Conservation (phyloP, 2,329 filamentous ascomycete genomes). For the Pezicula rhizophila region DNA sequence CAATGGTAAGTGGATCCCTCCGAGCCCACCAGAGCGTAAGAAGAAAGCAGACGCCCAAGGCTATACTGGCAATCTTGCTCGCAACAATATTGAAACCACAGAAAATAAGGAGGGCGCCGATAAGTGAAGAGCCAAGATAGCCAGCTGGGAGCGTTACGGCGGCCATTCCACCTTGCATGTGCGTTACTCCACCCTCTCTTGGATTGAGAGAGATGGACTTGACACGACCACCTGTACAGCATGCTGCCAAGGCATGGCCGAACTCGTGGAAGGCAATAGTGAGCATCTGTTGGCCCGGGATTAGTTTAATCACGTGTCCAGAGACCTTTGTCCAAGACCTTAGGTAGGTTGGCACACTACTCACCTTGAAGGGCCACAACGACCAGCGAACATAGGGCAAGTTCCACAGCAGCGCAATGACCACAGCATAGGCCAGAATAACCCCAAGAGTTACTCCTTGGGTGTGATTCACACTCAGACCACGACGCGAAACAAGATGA, state of each 20-base stretch:
- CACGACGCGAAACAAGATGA: slow-evolving; percentile 12
- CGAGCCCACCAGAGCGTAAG: slow-evolving; percentile 79
- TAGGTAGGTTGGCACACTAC: too few species aligned
- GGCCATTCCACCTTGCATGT: slow-evolving; percentile 66
- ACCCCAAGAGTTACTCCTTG: slow-evolving; percentile 66
- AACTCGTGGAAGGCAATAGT: slow-evolving; percentile 81
- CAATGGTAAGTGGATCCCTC: slow-evolving; percentile 70
- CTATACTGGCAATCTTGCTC: slow-evolving; percentile 71
- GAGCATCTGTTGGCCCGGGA: slow-evolving; percentile 53
- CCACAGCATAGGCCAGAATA: slow-evolving; percentile 65
- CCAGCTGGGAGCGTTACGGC: slow-evolving; percentile 71
- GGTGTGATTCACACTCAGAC: slow-evolving; percentile 45
- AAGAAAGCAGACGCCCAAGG: slow-evolving; percentile 67
- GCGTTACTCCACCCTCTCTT: slow-evolving; percentile 71
- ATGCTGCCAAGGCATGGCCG: slow-evolving; percentile 66
- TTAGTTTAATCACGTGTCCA: background rate
- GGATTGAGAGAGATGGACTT: slow-evolving; percentile 71
- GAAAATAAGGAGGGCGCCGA: slow-evolving; percentile 72
- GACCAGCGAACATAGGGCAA: slow-evolving; percentile 68
- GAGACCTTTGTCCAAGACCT: background rate
- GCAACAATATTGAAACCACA: slow-evolving; percentile 78
- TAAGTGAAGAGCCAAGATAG: slow-evolving; percentile 70
- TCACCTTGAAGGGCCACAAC: slow-evolving; percentile 75
- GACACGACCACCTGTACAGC: slow-evolving; percentile 67
- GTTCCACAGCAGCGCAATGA: slow-evolving; percentile 74